Evolutionary conservation across 2,329 filamentous ascomycete species (phyloP).

Genomic region (Diaporthe sp.): DNA sequence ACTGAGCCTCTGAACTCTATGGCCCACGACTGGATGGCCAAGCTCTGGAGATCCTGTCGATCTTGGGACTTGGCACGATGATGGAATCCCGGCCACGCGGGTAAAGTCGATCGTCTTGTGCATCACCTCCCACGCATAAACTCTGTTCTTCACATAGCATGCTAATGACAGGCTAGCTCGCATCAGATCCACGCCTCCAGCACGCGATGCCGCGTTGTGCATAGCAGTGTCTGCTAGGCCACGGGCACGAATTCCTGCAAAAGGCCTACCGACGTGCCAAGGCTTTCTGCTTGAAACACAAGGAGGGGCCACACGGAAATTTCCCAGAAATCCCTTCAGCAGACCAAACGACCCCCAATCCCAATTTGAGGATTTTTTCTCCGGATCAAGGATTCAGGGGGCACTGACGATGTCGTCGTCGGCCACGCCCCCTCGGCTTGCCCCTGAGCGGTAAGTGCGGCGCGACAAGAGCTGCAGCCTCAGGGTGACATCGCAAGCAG

Average conservation of each 20-base stretch:
- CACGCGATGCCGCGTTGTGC: conserved; percentile 13
- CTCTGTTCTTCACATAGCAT: neutral
- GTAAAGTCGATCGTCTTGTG: conserved; percentile 16
- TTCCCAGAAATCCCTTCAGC: conserved; percentile 30
- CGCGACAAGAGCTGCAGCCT: conserved; percentile 28
- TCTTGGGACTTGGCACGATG: conserved; percentile 30
- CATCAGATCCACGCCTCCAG: conserved; percentile 17
- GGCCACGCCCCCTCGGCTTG: neutral
- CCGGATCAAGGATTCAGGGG: conserved; percentile 15
- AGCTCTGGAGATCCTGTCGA: conserved; percentile 30
- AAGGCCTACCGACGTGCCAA: conserved; percentile 30
- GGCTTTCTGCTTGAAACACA: conserved; percentile 27
- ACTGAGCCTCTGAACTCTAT: conserved; percentile 3
- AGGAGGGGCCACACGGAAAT: conserved; percentile 29
- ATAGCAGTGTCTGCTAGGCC: conserved; percentile 3
- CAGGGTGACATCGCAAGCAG: conserved; percentile 33
- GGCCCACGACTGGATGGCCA: neutral
- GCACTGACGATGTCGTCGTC: conserved; percentile 5
- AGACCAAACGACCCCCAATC: neutral
- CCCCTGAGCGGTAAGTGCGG: conserved; percentile 23
- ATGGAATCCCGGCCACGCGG: conserved; percentile 19
- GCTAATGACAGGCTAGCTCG: conserved; percentile 19
- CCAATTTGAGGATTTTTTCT: conserved; percentile 18
- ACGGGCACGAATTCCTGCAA: conserved; percentile 13
- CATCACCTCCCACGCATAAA: conserved; percentile 6